Evolutionary conservation across 106 monocot genomes (phyloP), one percentile per base, ranked within the genome.

Genomic region (Hemerocallis citrina): DNA sequence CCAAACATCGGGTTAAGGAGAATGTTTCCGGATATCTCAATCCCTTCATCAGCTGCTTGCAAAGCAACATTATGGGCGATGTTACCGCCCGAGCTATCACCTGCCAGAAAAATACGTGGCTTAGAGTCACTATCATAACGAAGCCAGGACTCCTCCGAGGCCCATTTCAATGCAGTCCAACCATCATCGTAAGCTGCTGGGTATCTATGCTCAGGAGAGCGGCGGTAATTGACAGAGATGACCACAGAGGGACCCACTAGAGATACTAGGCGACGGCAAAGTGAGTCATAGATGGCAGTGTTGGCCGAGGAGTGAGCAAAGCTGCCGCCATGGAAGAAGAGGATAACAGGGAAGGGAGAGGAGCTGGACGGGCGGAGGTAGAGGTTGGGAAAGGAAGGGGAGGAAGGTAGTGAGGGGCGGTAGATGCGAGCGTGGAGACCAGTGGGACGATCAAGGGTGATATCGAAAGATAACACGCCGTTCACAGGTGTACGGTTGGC

Each of bases 271-370:
- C 84, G 76, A 21, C 92, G 78, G 80, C 92, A 92, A 12, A 92
- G 75, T 3, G 80, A 62, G 34, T 92, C 92, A 58, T 92, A 92
- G 49, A 92, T 92, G 6, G 92, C 77, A 15, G 72, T 81, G 70
- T 81, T 87, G 47, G 83, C 55, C 23, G 87, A 83, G 4, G 92
- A 92, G 65, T 92, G 92, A 5, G 86, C 80, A 50, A 92, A 92
- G 70, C 92, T 92, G 68, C 92, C 92, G 7, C 92, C 87, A 37
- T 87, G 92, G 68, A 92, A 87, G 87, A 92, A 92, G 46, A 92
- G 64, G 61, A 92, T 81, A 7, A 92, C 83, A 2, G 92, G 87
- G 72, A 83, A 75, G 4, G 85, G 81, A 16, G 72, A 69, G 8
- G 73, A n/a, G n/a, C 67, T 71, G 12, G 68, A 63, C 2, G 64